Percentiles rank a stretch among this genome's conserved stretches.
phyloP scores from a whole-genome alignment of 495 filamentous ascomycete genomes.

The Parathielavia appendiculata region DNA sequence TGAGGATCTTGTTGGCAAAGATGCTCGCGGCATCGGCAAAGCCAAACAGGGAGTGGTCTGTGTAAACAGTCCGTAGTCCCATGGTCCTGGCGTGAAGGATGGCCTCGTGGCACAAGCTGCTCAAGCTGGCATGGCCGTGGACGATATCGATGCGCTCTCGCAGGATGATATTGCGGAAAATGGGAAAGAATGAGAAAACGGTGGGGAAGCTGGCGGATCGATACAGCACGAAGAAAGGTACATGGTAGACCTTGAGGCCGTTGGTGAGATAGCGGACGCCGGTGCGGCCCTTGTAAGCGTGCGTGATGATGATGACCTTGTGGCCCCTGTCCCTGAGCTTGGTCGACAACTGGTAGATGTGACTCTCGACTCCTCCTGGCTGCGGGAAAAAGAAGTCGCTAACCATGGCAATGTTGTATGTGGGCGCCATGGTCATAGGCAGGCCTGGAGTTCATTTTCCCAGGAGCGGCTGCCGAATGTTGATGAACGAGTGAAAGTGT shows the following conservation, averaged over 20 bases:
- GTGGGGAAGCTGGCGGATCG: conserved; percentile 93
- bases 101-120: conserved; percentile 87
- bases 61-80: conserved; percentile 92
- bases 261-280: conserved; percentile 97
- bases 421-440: conserved; percentile 45
- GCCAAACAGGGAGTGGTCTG: conserved; percentile 95
- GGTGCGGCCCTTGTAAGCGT: conserved; percentile 86
- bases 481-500: neutral
- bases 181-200: conserved; percentile 96
- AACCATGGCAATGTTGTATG: conserved; percentile 76
- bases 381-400: conserved; percentile 99
- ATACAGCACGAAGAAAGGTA: conserved; percentile 93
- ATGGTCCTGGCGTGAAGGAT: conserved; percentile 95
- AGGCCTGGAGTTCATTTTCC: conserved; percentile 11
- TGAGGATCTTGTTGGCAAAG: conserved; percentile 90
- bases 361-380: conserved; percentile 91
- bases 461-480: neutral
- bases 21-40: conserved; percentile 97
- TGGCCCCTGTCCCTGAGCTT: conserved; percentile 96
- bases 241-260: conserved; percentile 95
- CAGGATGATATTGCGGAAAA: conserved; percentile 92
- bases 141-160: conserved; percentile 94
- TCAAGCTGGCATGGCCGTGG: conserved; percentile 89
- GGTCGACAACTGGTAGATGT: conserved; percentile 94
- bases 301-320: conserved; percentile 96